Percentiles rank a stretch among this genome's conserved stretches.
Conservation (phyloP, 345 rosid species). For the Pelargonium nanum region DNA sequence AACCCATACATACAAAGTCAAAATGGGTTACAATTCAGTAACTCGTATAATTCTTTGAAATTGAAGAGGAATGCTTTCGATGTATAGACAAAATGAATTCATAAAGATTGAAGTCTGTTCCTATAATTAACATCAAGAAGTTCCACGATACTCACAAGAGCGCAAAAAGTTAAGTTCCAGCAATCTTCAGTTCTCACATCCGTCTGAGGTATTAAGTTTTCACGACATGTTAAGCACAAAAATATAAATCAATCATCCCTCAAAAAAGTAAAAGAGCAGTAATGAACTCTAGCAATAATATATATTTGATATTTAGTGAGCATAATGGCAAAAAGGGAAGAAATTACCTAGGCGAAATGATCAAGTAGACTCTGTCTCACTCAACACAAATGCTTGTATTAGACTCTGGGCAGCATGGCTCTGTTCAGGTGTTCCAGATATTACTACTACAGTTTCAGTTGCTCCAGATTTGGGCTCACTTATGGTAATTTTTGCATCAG, state of each 20-base stretch:
- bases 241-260: not conserved
- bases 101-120: not conserved
- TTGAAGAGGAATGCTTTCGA: not conserved
- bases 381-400: conserved; percentile 71
- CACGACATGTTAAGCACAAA: not conserved
- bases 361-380: conserved; percentile 43
- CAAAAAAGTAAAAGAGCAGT: not conserved
- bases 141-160: not conserved
- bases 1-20: not conserved
- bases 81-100: too few relatives aligned
- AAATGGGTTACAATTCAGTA: not conserved
- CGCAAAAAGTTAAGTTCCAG: not conserved
- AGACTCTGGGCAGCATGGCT: conserved; percentile 76
- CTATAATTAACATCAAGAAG: not conserved
- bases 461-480: conserved; percentile 53
- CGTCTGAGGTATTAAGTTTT: not conserved
- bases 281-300: not conserved
- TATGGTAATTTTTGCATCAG: conserved; percentile 57
- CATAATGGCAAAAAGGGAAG: not conserved
- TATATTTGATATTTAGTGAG: not conserved
- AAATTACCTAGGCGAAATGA: conserved; percentile 10
- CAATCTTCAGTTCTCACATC: not conserved
- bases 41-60: not conserved
- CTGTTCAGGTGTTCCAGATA: conserved; percentile 80
- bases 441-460: conserved; percentile 44